Conservation (phyloP, 805 yeast species). For the Metschnikowia koreensis region DNA sequence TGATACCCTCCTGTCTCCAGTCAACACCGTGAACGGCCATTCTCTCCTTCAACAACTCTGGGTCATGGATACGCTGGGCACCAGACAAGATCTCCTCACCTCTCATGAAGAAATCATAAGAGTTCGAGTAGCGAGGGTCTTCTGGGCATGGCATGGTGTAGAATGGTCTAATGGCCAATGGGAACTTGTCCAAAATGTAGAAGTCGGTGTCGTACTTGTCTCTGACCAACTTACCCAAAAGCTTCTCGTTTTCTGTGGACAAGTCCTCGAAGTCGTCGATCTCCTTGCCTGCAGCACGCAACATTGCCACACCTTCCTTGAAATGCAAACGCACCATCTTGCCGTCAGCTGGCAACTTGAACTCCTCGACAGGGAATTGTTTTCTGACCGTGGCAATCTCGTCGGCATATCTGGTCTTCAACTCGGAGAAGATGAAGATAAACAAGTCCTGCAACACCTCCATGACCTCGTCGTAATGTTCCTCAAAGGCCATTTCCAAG, state of each 20-base stretch:
- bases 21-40: slow-evolving; percentile 81
- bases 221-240: slow-evolving; percentile 85
- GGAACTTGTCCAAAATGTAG: slow-evolving; percentile 97
- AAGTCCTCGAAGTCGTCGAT: slow-evolving; percentile 88
- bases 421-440: slow-evolving; percentile 81
- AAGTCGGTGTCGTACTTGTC: slow-evolving; percentile 97
- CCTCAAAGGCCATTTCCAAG: slow-evolving; percentile 97
- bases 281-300: slow-evolving; percentile 82
- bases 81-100: slow-evolving; percentile 99
- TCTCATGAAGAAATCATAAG: slow-evolving; percentile 99
- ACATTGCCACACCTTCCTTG: slow-evolving; percentile 86
- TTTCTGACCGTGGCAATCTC: slow-evolving; percentile 89
- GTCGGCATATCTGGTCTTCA: slow-evolving; percentile 71
- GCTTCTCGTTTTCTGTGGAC: slow-evolving; percentile 90
- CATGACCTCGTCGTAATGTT: slow-evolving; percentile 91
- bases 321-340: slow-evolving; percentile 87
- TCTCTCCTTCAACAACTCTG: slow-evolving; percentile 76
- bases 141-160: slow-evolving; percentile 98
- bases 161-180: slow-evolving; percentile 94
- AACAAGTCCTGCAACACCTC: slow-evolving; percentile 68
- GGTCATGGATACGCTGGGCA: slow-evolving; percentile 98
- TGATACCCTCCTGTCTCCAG: slow-evolving; percentile 75
- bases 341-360: slow-evolving; percentile 89
- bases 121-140: slow-evolving; percentile 91
- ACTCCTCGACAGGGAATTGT: slow-evolving; percentile 97